Evolutionary conservation across 768 basidiomycete genomes (phyloP).

Genomic region (Phaeotremella skinneri): DNA sequence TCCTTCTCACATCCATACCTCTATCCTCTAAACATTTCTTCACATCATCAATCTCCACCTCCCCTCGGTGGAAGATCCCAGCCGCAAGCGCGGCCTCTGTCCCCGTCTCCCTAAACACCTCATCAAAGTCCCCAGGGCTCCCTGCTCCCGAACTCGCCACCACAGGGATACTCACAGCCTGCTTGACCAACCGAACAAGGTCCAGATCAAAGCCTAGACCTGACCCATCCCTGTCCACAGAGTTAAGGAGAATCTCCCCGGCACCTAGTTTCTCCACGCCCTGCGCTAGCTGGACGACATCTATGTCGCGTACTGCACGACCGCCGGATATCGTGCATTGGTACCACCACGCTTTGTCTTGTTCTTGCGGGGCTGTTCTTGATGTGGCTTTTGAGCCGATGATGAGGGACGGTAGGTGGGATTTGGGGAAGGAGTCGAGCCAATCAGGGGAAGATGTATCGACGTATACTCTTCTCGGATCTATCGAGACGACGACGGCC

Average conservation of each 20-base stretch:
- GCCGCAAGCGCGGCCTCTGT: conserved; percentile 93
- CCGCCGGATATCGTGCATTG: conserved; percentile 96
- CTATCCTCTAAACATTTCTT: conserved; percentile 57
- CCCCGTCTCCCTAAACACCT: conserved; percentile 73
- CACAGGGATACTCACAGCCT: conserved; percentile 79
- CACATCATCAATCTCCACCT: conserved; percentile 79
- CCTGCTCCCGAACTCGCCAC: conserved; percentile 96
- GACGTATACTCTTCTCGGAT: conserved; percentile 83
- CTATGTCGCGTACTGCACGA: conserved; percentile 74
- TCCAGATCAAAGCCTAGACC: conserved; percentile 88
- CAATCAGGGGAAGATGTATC: conserved; percentile 53
- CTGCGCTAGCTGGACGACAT: conserved; percentile 83
- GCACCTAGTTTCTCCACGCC: conserved; percentile 90
- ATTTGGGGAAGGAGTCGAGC: conserved; percentile 49
- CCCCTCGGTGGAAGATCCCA: conserved; percentile 90
- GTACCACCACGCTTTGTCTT: conserved; percentile 92
- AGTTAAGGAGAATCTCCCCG: conserved; percentile 91
- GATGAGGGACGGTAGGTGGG: conserved; percentile 56
- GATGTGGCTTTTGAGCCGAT: conserved; percentile 47
- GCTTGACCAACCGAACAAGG: conserved; percentile 71
- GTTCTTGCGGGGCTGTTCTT: conserved; percentile 58
- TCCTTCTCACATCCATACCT: conserved; percentile 35
- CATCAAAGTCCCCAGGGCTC: conserved; percentile 72
- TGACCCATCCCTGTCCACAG: conserved; percentile 93
- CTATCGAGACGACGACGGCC: conserved; percentile 95